phyloP scores from a whole-genome alignment of 2,329 filamentous ascomycete genomes.

The Coniochaeta sp. region DNA sequence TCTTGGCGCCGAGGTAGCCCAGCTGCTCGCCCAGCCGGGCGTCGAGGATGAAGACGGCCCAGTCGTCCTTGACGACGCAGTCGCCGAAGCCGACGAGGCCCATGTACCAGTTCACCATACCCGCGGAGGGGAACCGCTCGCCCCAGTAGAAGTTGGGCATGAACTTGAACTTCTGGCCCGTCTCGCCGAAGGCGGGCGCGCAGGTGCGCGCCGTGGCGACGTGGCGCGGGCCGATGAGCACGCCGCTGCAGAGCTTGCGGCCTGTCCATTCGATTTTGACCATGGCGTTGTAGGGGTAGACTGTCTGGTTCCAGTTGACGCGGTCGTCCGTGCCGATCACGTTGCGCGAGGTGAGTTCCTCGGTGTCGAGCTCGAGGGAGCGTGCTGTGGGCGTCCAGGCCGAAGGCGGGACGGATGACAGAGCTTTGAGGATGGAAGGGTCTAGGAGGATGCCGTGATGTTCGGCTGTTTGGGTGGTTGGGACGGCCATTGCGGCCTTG shows the following conservation, averaged over 20 bases:
- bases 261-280: background rate
- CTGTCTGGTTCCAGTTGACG: background rate
- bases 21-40: slow-evolving; percentile 29
- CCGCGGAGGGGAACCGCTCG: slow-evolving; percentile 35
- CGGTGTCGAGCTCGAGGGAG: background rate
- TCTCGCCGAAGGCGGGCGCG: background rate
- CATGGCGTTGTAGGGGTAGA: background rate
- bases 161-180: background rate
- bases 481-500: background rate
- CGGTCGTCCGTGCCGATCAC: background rate
- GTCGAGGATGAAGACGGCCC: slow-evolving; percentile 45
- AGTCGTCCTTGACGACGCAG: slow-evolving; percentile 35
- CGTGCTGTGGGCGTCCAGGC: background rate
- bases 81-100: slow-evolving; percentile 42
- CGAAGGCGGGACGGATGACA: background rate
- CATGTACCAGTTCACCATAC: slow-evolving; percentile 44
- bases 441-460: background rate
- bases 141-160: slow-evolving; percentile 28
- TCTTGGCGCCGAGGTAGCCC: slow-evolving; percentile 16
- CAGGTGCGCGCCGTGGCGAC: background rate
- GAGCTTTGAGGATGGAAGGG: background rate
- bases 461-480: background rate
- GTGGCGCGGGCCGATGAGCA: background rate
- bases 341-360: background rate
- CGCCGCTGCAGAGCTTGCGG: background rate